These are phyloP conservation scores for Acanthamoeba castellanii DNA, from an alignment of 208 protist species.

Conservation along the genomic window DNA sequence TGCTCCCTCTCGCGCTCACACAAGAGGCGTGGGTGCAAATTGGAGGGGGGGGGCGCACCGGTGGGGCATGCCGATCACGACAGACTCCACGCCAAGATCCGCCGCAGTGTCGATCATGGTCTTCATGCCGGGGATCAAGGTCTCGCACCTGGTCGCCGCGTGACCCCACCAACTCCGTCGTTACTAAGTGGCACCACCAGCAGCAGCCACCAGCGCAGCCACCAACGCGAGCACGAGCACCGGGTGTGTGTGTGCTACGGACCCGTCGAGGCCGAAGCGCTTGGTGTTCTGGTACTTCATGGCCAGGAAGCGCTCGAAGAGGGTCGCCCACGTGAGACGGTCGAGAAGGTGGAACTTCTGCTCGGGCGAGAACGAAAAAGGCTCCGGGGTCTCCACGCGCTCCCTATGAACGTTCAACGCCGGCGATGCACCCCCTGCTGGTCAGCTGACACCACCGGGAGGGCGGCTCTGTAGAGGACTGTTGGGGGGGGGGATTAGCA, in stretches of 20 bases:
- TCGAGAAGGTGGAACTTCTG: slow-evolving; percentile 94
- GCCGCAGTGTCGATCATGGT: slow-evolving; percentile 93
- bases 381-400: slow-evolving; percentile 91
- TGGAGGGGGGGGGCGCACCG: slow-evolving; percentile 88
- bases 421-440: too few relatives aligned
- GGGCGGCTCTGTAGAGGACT: not conserved
- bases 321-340: slow-evolving; percentile 93
- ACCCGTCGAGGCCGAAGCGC: slow-evolving; percentile 82
- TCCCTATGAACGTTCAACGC: too few relatives aligned
- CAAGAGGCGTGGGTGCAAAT: not conserved
- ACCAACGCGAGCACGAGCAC: too few relatives aligned
- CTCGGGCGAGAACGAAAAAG: slow-evolving; percentile 87
- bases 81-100: slow-evolving; percentile 92
- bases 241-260: not conserved
- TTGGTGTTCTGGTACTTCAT: slow-evolving; percentile 79
- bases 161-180: too few relatives aligned
- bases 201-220: too few relatives aligned
- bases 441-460: too few relatives aligned
- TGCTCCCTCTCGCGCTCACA: too few relatives aligned
- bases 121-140: slow-evolving; percentile 96
- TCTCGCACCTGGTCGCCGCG: slow-evolving; percentile 92
- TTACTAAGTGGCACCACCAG: too few relatives aligned
- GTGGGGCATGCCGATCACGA: slow-evolving; percentile 99
- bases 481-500: not conserved
- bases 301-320: slow-evolving; percentile 91